Conservation (phyloP, 257 asterid species). For the Voacanga thouarsii region DNA sequence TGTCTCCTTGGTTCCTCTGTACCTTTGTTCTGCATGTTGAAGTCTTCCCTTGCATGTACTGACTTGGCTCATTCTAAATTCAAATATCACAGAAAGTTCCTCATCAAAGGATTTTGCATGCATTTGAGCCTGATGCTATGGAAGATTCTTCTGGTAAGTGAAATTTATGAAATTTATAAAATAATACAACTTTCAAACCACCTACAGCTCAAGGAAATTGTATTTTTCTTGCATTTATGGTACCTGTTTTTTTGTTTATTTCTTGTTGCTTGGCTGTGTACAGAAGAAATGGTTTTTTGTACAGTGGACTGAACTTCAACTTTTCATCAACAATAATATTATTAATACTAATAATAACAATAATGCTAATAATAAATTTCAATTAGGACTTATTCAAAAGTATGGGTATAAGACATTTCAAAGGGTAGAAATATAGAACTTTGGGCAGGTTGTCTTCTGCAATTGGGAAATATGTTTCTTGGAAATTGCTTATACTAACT, state of each 20-base stretch:
- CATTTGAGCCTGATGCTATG: slow-evolving; percentile 57
- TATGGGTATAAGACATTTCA: neutral
- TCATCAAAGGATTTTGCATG: slow-evolving; percentile 53
- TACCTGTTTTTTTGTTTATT: neutral
- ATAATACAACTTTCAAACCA: neutral
- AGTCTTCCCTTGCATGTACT: neutral
- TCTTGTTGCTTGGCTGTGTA: neutral
- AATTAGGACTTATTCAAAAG: neutral
- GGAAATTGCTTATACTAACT: neutral
- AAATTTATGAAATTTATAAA: neutral
- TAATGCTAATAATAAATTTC: neutral
- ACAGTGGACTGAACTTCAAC: neutral
- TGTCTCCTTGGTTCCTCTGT: neutral
- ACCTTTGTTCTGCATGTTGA: neutral
- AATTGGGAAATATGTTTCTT: neutral
- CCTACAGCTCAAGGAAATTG: neutral
- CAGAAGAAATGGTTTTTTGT: neutral
- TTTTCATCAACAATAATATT: neutral
- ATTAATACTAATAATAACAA: too few species aligned
- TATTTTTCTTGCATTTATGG: neutral
- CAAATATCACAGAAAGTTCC: slow-evolving; percentile 39
- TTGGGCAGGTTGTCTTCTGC: neutral
- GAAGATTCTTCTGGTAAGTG: slow-evolving; percentile 55
- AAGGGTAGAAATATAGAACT: neutral
- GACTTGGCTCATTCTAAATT: slow-evolving; percentile 2